Conservation (phyloP, 169 alveolate species). For the Plasmodium malariae region DNA sequence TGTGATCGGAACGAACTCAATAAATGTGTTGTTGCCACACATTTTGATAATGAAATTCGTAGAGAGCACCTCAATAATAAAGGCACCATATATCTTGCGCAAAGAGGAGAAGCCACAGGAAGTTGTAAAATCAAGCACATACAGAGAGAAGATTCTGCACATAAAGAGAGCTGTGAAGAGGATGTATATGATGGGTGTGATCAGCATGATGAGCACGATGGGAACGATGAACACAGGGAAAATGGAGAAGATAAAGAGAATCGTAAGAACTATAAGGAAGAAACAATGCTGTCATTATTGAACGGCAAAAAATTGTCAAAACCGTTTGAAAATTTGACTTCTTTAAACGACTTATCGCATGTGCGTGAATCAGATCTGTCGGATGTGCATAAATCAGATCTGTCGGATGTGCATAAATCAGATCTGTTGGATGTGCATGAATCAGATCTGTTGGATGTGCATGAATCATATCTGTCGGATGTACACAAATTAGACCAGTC, state of each 20-base stretch:
- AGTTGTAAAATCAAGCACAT: not conserved
- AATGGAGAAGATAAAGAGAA: conserved; percentile 11
- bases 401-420: conserved; percentile 15
- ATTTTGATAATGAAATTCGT: not conserved
- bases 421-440: conserved; percentile 23
- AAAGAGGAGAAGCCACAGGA: not conserved
- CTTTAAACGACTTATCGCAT: not conserved
- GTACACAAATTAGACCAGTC: conserved; percentile 11
- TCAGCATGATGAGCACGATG: too few relatives aligned
- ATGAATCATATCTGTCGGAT: conserved; percentile 25
- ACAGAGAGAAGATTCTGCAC: not conserved
- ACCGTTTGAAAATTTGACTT: not conserved
- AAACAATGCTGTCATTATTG: too few relatives aligned
- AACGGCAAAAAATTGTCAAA: conserved; percentile 7
- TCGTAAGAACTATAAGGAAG: not conserved
- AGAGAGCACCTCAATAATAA: not conserved
- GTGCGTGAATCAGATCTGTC: not conserved
- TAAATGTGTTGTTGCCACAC: too few relatives aligned
- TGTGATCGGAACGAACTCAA: too few relatives aligned
- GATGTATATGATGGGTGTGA: not conserved
- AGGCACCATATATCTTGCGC: not conserved
- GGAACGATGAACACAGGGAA: not conserved
- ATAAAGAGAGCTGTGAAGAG: not conserved
- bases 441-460: conserved; percentile 24
- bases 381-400: conserved; percentile 11